Evolutionary conservation across 1,284 basidiomycete species (phyloP), one percentile per base, ranked within the genome.

Genomic region (Boletus nobilissimus): DNA sequence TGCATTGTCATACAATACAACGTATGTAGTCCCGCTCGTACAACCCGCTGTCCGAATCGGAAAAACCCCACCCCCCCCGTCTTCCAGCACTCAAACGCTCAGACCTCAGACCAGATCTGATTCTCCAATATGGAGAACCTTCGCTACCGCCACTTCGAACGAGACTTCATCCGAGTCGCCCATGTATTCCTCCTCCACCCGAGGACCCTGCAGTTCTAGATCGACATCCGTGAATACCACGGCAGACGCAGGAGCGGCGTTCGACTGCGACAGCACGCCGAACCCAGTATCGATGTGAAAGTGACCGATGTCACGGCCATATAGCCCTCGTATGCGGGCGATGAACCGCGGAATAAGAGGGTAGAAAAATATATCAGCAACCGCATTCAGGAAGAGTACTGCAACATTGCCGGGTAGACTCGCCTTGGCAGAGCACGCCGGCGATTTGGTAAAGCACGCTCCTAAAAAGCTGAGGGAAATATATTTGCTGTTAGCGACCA

Each of bases 281-380:
- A 76, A 76, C 22, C 67, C 74, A 2, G 48, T 48, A 36, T 76
- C 75, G 10, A 60, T 10, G 32, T 70, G 13, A 6, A 3, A 10
- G 22, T 40, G 51, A 29, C 16, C 39, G 14, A 43, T 3, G 57
- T 69, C 67, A 8, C 3, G 48, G 10, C 32, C 74, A n/a, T 70
- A 76, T 19, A 76, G 16, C 51, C 36, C 40, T 10, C 76, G 67
- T 5, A 76, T 4, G 43, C 40, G 29, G 48, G 70, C 70, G 39
- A 76, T 39, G 40, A 76, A 76, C 5, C 74, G 76, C 8, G 76
- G 74, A 8, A 51, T 26, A 18, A 66, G 67, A 13, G 74, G 36
- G 16, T 46, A 60, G 5, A 76, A 60, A 29, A n/a, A 5, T 6
- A 70, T 40, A 14, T 48, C 38, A 34, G 13, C 19, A n/a, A 57